Evolutionary conservation across 177 flowering plant species (phyloP), one percentile per base, ranked within the genome.

Genomic region (Telopea speciosissima): DNA sequence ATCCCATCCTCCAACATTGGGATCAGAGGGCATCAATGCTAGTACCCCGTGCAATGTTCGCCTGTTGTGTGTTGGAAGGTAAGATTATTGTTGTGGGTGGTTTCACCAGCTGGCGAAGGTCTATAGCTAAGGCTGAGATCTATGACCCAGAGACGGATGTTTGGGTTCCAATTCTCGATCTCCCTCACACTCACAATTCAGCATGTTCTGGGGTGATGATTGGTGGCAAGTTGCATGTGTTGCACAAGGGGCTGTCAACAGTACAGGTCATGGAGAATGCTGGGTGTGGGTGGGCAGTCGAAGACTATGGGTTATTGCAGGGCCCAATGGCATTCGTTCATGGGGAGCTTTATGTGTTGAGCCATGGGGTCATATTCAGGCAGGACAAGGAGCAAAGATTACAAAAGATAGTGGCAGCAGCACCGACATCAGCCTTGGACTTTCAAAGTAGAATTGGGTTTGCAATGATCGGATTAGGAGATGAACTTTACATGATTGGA

Each of bases 11-110:
- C 4, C 71, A 89, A 36, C 78, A 67, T 31, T 89, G 93, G 92
- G 33, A 80, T 26, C 76, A 62, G 19, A 68, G 88, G n/a, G 86
- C 88, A 19, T 44, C 93, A 25, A 89, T 87, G 93, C 79, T 80
- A 24, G 85, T 87, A 8, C 87, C 89, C 4, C 87, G 93, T 65
- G 81, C 90, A 56, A 89, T 85, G 93, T 89, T 89, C 79, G 93
- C 90, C 0, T 89, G 93, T 67, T 84, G 90, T 66, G 86, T 74
- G 54, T 66, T 87, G 73, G 83, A 85, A 66, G 90, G 89, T 12
- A 85, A 86, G 74, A 85, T 89, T 24, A 70, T 87, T 44, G 93
- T 86, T 24, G 90, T 90, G 1, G 93, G 93, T 58, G 93, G 90
- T 60, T 89, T 89, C 73, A 84, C 90, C 26, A 81, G 75, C 77